Conservation (phyloP, 148 eudicot species). For the Cornus kousa region DNA sequence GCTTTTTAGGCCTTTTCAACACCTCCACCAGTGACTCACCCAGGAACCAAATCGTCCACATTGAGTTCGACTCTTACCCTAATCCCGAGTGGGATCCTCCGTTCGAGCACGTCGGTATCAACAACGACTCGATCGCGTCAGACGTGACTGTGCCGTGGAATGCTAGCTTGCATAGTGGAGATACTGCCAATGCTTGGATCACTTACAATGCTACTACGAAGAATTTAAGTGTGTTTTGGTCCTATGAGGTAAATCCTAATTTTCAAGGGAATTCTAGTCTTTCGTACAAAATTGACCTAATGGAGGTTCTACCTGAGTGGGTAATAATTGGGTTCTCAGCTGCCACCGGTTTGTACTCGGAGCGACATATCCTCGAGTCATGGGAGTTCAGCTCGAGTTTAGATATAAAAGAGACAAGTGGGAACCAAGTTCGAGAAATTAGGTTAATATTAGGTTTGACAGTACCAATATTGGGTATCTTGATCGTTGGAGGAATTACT, state of each 20-base stretch:
- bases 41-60: conserved; percentile 29
- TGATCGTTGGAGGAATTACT: conserved; percentile 3
- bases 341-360: conserved; percentile 31
- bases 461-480: conserved; percentile 15
- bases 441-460: conserved; percentile 17
- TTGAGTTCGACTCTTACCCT: conserved; percentile 49
- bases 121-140: conserved; percentile 42
- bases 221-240: conserved; percentile 42
- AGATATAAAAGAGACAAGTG: conserved; percentile 6
- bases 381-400: conserved; percentile 49
- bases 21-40: conserved; percentile 29
- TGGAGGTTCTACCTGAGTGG: conserved; percentile 38
- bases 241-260: conserved; percentile 20
- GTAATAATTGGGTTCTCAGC: conserved; percentile 57
- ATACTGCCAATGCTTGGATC: conserved; percentile 44
- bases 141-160: conserved; percentile 33
- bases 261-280: conserved; percentile 27
- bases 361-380: conserved; percentile 26
- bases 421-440: background rate
- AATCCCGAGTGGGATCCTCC: conserved; percentile 50
- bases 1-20: conserved; percentile 55
- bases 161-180: conserved; percentile 40
- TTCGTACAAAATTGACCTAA: conserved; percentile 41
- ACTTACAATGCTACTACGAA: conserved; percentile 35
- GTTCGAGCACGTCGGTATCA: conserved; percentile 57